phyloP scores from a whole-genome alignment of 768 basidiomycete genomes.

The Agaricus subrufescens region DNA sequence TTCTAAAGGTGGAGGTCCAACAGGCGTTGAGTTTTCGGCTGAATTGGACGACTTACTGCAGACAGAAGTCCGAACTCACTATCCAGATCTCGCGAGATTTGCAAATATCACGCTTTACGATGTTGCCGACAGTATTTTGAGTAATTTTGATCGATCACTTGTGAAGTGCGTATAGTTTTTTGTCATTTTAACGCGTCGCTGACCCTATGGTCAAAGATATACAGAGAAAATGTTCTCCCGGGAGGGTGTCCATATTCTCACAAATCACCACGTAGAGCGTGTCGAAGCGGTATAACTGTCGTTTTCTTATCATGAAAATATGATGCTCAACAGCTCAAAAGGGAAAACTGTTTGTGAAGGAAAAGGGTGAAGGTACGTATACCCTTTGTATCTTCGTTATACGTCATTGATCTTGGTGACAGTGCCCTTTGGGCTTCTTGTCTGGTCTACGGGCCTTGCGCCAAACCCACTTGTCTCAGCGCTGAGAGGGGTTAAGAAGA shows the following conservation, averaged over 20 bases:
- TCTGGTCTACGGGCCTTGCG: conserved; percentile 85
- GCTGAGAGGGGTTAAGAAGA: conserved; percentile 55
- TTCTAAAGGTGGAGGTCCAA: conserved; percentile 62
- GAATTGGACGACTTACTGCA: conserved; percentile 77
- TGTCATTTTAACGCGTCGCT: not conserved
- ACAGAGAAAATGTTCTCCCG: conserved; percentile 66
- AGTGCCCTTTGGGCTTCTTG: conserved; percentile 80
- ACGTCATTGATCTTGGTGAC: conserved; percentile 2
- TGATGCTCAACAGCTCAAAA: conserved; percentile 17
- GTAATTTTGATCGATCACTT: conserved; percentile 65
- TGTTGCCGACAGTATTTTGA: conserved; percentile 73
- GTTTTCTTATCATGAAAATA: not conserved
- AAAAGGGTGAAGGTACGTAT: conserved; percentile 59
- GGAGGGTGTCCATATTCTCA: conserved; percentile 70
- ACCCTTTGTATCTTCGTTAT: not conserved
- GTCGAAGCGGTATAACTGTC: conserved; percentile 49
- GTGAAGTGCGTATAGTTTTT: conserved; percentile 37
- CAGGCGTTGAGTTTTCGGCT: conserved; percentile 80
- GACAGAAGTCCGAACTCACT: conserved; percentile 56
- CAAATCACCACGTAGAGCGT: conserved; percentile 67
- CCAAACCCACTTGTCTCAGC: conserved; percentile 74
- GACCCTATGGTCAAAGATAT: conserved; percentile 37
- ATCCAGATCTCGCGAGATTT: conserved; percentile 57
- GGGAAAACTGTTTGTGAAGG: conserved; percentile 67
- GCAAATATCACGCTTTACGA: conserved; percentile 79